phyloP scores from a whole-genome alignment of 169 alveolate genomes.

The Amoebophrya sp. region DNA sequence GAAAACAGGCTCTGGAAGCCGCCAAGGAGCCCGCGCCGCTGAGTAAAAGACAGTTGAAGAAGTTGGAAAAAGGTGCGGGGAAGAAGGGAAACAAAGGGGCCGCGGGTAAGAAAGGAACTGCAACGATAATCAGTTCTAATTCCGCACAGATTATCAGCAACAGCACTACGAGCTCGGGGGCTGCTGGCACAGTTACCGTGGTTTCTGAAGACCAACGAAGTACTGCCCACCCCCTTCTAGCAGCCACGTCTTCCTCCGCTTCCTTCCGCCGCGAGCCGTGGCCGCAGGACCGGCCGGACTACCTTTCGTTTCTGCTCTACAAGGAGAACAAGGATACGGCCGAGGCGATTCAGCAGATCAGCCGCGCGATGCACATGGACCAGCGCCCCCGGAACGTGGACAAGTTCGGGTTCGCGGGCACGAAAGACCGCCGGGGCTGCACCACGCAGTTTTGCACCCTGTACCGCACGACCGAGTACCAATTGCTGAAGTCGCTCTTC shows the following conservation, averaged over 20 bases:
- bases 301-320: neutral
- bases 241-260: too few relatives aligned
- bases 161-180: too few relatives aligned
- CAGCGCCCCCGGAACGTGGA: neutral
- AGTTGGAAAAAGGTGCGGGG: neutral
- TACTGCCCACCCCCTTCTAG: neutral
- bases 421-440: conserved; percentile 21
- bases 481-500: neutral
- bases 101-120: neutral
- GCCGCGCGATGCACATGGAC: neutral
- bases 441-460: conserved; percentile 2
- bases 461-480: neutral
- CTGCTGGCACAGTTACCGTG: too few relatives aligned
- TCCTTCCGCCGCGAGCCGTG: conserved; percentile 1
- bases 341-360: neutral
- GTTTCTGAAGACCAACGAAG: neutral
- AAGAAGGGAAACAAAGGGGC: neutral
- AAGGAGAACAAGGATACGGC: neutral
- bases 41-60: neutral
- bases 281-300: neutral
- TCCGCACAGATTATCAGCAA: too few relatives aligned
- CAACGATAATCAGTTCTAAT: too few relatives aligned
- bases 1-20: neutral
- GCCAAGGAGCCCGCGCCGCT: neutral
- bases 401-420: neutral